Conservation (phyloP, 768 basidiomycete species). For the Gelatoporia subvermispora region DNA sequence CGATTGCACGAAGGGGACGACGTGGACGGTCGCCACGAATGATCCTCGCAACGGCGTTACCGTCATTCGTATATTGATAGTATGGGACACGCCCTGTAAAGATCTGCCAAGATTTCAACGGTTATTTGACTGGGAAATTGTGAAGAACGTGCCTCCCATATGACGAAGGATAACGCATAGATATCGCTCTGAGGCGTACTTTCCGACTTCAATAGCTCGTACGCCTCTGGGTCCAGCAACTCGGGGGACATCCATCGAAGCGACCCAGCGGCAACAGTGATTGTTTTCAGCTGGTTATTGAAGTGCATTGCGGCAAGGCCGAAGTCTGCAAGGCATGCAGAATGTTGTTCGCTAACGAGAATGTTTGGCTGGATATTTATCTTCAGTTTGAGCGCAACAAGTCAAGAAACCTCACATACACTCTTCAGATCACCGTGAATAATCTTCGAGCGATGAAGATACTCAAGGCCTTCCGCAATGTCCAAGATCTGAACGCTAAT, state of each 20-base stretch:
- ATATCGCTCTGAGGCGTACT: not conserved
- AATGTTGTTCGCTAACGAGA: not conserved
- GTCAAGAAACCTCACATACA: not conserved
- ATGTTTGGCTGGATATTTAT: constrained; percentile 1
- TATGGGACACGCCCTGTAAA: not conserved
- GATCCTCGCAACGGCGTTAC: not conserved
- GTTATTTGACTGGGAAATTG: not conserved
- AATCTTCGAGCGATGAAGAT: constrained; percentile 1
- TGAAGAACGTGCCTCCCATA: not conserved
- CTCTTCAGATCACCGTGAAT: constrained; percentile 6
- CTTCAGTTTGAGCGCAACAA: not conserved
- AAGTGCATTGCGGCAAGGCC: not conserved
- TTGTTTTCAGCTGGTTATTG: not conserved
- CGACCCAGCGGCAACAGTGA: not conserved
- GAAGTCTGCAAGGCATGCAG: constrained; percentile 5
- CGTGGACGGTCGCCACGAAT: not conserved
- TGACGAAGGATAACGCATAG: constrained; percentile 6
- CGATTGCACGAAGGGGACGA: not conserved
- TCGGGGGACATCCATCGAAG: constrained; percentile 1
- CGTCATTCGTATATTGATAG: not conserved
- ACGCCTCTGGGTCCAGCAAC: not conserved
- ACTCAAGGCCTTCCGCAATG: not conserved
- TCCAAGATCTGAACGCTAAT: not conserved
- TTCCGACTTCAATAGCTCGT: not conserved
- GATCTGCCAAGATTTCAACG: not conserved